Conservation (phyloP, 768 basidiomycete genomes). For the Termitomyces bulborhizus region DNA sequence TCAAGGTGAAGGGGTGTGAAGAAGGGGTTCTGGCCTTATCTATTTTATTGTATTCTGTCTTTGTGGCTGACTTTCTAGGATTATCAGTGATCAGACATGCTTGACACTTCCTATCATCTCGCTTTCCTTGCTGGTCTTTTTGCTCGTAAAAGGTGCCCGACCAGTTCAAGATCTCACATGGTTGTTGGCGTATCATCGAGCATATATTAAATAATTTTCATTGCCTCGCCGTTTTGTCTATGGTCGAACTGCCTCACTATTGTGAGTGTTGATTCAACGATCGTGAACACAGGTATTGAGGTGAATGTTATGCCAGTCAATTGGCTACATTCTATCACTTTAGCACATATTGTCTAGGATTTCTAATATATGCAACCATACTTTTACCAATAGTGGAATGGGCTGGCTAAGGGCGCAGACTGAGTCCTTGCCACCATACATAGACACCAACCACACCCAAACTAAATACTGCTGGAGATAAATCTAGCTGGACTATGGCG, state of each 20-base stretch:
- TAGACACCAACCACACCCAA: constrained; percentile 48
- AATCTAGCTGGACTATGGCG: constrained; percentile 60
- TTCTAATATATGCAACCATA: not conserved
- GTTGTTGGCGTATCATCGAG: constrained; percentile 73
- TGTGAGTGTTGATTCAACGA: not conserved
- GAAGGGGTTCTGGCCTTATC: constrained; percentile 5
- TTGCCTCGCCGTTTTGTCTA: not conserved
- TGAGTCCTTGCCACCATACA: constrained; percentile 58
- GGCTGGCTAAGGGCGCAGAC: constrained; percentile 25
- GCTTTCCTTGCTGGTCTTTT: not conserved
- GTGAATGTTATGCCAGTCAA: not conserved
- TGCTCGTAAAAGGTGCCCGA: constrained; percentile 79
- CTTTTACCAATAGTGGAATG: not conserved
- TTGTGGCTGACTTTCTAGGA: constrained; percentile 13
- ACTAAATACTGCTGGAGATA: constrained; percentile 54
- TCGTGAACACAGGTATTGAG: not conserved
- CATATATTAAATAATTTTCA: constrained; percentile 39
- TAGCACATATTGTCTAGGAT: not conserved
- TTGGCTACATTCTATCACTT: constrained; percentile 1
- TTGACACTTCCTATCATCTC: not conserved
- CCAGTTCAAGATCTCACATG: constrained; percentile 54
- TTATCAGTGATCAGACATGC: not conserved
- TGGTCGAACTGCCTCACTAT: not conserved
- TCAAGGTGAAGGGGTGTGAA: constrained; percentile 47
- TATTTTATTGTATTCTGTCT: constrained; percentile 2